Conservation (phyloP, 441 rosid species). For the Gossypium aridum region DNA sequence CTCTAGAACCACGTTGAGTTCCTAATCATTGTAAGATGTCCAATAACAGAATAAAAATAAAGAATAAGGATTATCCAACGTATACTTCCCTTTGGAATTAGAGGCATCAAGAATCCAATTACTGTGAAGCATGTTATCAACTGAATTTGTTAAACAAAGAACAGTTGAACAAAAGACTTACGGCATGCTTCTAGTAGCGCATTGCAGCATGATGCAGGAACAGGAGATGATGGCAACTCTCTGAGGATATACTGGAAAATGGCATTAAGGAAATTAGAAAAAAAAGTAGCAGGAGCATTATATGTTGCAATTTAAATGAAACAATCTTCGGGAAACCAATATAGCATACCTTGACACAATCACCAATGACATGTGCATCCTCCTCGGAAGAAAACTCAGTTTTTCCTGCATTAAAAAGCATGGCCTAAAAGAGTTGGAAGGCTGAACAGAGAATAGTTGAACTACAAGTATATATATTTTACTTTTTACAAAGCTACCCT, state of each 20-base stretch:
- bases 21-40: slow-evolving; percentile 42
- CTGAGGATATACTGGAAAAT: slow-evolving; percentile 78
- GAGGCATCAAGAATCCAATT: slow-evolving; percentile 3
- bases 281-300: slow-evolving; percentile 16
- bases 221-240: slow-evolving; percentile 96
- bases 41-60: slow-evolving; percentile 9
- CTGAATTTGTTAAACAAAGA: slow-evolving; percentile 3
- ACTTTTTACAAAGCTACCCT: background rate
- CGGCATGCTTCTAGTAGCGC: slow-evolving; percentile 93
- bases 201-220: slow-evolving; percentile 98
- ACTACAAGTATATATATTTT: background rate
- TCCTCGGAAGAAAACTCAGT: slow-evolving; percentile 63
- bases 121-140: background rate
- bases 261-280: slow-evolving; percentile 18
- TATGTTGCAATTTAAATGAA: slow-evolving; percentile 12
- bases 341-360: slow-evolving; percentile 80
- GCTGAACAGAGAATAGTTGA: background rate
- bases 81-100: background rate
- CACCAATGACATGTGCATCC: slow-evolving; percentile 92
- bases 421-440: slow-evolving; percentile 14
- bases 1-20: slow-evolving; percentile 61
- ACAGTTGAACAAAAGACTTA: slow-evolving; percentile 38
- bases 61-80: background rate
- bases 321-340: slow-evolving; percentile 14
- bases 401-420: slow-evolving; percentile 55